Evolutionary conservation across 2,329 filamentous ascomycete genomes (phyloP).

Genomic region (Penicillium sp.): DNA sequence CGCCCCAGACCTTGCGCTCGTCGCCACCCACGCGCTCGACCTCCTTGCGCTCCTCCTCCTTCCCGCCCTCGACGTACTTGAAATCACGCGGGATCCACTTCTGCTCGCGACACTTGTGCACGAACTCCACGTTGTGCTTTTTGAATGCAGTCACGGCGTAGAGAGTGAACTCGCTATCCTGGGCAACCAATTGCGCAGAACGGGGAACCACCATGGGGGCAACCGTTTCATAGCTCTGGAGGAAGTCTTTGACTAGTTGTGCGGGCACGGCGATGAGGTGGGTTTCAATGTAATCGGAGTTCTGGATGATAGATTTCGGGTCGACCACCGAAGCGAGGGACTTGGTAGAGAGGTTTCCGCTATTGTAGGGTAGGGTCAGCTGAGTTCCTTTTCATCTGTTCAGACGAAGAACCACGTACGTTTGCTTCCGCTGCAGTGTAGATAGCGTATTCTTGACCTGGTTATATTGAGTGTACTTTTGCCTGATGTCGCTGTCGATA

Average conservation of each 20-base stretch:
- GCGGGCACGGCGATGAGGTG: slow-evolving; percentile 88
- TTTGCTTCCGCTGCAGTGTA: slow-evolving; percentile 81
- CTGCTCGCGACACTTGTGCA: slow-evolving; percentile 87
- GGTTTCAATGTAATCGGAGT: slow-evolving; percentile 96
- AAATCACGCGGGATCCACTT: slow-evolving; percentile 96
- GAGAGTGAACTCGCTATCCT: slow-evolving; percentile 86
- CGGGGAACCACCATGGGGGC: slow-evolving; percentile 91
- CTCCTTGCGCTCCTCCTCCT: slow-evolving; percentile 85
- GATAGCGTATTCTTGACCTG: slow-evolving; percentile 82
- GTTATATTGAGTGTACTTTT: slow-evolving; percentile 94
- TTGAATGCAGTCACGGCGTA: slow-evolving; percentile 92
- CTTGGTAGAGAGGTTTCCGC: slow-evolving; percentile 90
- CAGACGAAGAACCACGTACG: slow-evolving; percentile 53
- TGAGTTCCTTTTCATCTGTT: background rate
- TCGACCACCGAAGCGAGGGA: slow-evolving; percentile 88
- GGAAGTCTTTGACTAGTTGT: slow-evolving; percentile 79
- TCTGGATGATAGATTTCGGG: slow-evolving; percentile 74
- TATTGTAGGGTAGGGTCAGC: slow-evolving; percentile 36
- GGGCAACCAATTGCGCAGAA: slow-evolving; percentile 74
- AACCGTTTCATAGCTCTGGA: slow-evolving; percentile 85
- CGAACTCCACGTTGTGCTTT: slow-evolving; percentile 82
- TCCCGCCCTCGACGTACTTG: slow-evolving; percentile 86
- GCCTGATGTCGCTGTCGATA: slow-evolving; percentile 94
- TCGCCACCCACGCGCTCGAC: slow-evolving; percentile 78
- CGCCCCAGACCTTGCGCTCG: slow-evolving; percentile 89